Percentiles rank a stretch among this genome's conserved stretches.
Evolutionary conservation across 192 early-diverging fungal species (phyloP).

Genomic region (Ramicandelaber brevisporus): DNA sequence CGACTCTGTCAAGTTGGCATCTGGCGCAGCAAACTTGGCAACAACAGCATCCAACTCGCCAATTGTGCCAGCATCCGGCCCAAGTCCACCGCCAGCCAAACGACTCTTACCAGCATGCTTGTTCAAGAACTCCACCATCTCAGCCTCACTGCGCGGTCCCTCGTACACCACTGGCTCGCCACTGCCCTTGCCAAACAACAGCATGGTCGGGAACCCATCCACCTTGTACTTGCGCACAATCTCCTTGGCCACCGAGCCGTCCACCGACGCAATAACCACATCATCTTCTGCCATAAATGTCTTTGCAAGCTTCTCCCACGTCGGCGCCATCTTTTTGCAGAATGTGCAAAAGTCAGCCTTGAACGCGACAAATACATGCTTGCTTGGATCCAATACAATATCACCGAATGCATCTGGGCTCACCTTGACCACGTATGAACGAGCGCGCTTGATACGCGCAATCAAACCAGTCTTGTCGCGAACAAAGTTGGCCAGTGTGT

Average conservation of each 20-base stretch:
- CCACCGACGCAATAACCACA: slow-evolving; percentile 71
- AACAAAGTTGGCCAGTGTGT: slow-evolving; percentile 46
- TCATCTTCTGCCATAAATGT: slow-evolving; percentile 53
- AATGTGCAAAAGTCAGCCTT: slow-evolving; percentile 86
- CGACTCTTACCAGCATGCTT: slow-evolving; percentile 55
- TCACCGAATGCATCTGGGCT: slow-evolving; percentile 49
- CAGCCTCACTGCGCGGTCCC: slow-evolving; percentile 36
- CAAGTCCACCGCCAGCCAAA: slow-evolving; percentile 15
- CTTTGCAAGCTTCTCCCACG: slow-evolving; percentile 69
- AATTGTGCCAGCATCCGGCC: slow-evolving; percentile 9
- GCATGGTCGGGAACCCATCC: slow-evolving; percentile 70
- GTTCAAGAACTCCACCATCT: slow-evolving; percentile 65
- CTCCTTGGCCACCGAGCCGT: slow-evolving; percentile 40
- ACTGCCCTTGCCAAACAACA: slow-evolving; percentile 45
- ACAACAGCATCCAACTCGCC: slow-evolving; percentile 39
- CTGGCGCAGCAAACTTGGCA: slow-evolving; percentile 21
- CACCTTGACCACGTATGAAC: slow-evolving; percentile 39
- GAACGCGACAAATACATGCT: slow-evolving; percentile 73
- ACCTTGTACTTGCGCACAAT: slow-evolving; percentile 38
- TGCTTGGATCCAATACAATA: slow-evolving; percentile 38
- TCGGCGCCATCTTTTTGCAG: slow-evolving; percentile 59
- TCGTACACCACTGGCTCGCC: slow-evolving; percentile 42
- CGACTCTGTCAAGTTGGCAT: slow-evolving; percentile 36
- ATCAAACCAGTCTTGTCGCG: slow-evolving; percentile 49
- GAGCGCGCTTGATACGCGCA: slow-evolving; percentile 40